A percentile compares a stretch with the other conserved stretches of the same genome.
Evolutionary conservation across 2,329 filamentous ascomycete genomes (phyloP).

Genomic region (Alternaria arbusti): DNA sequence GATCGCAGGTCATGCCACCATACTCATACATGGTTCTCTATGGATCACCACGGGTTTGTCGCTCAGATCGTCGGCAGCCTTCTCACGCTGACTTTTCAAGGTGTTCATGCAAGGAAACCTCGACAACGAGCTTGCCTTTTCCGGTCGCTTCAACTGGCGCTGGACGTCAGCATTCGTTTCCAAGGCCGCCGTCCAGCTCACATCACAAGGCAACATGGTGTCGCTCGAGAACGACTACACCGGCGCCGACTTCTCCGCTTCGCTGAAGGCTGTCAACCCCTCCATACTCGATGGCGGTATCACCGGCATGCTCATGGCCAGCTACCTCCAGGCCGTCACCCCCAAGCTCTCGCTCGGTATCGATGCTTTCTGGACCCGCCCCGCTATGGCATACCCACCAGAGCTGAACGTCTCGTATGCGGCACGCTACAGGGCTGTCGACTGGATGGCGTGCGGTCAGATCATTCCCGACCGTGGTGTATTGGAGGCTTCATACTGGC

Average conservation of each 20-base stretch:
- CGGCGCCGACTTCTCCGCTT: slow-evolving; percentile 90
- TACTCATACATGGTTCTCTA: slow-evolving; percentile 96
- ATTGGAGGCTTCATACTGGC: slow-evolving; percentile 88
- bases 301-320: slow-evolving; percentile 94
- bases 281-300: slow-evolving; percentile 88
- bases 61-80: slow-evolving; percentile 3
- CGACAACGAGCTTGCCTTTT: slow-evolving; percentile 89
- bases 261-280: slow-evolving; percentile 94
- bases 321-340: slow-evolving; percentile 93
- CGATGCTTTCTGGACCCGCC: slow-evolving; percentile 92
- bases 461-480: slow-evolving; percentile 86
- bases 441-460: slow-evolving; percentile 93
- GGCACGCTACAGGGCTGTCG: slow-evolving; percentile 85
- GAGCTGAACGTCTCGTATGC: slow-evolving; percentile 90
- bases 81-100: slow-evolving; percentile 56
- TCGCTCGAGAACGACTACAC: slow-evolving; percentile 96
- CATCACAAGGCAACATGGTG: slow-evolving; percentile 85
- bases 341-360: slow-evolving; percentile 85
- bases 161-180: slow-evolving; percentile 81
- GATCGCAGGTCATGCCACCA: slow-evolving; percentile 84
- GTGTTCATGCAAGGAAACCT: slow-evolving; percentile 94
- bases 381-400: slow-evolving; percentile 82
- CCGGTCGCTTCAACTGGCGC: slow-evolving; percentile 90
- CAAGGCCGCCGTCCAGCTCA: slow-evolving; percentile 87
- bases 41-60: slow-evolving; percentile 84